These are phyloP conservation scores for Quercus agrifolia DNA, from an alignment of 306 rosid genomes.

Conservation along the genomic window DNA sequence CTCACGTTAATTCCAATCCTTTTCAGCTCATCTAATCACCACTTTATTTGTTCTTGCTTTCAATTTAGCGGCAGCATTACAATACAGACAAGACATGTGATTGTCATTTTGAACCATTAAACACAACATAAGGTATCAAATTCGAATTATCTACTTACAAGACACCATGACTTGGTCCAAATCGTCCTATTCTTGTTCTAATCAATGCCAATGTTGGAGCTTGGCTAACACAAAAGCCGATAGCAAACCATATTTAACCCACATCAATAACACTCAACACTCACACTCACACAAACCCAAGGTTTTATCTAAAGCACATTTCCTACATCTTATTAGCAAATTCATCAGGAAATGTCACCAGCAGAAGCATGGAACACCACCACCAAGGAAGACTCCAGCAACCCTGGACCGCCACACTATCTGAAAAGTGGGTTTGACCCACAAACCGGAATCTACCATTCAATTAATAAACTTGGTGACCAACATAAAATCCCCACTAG, in stretches of 20 bases:
- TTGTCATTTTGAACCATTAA: no score
- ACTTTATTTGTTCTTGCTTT: no score
- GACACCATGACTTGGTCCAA: no score
- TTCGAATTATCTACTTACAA: no score
- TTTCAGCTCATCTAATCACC: no score
- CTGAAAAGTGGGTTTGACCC: conserved; percentile 51
- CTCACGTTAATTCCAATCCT: no score
- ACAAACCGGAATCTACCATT: conserved; percentile 50
- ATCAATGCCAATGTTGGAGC: conserved; percentile 21
- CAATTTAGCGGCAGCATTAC: no score
- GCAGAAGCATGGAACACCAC: no score
- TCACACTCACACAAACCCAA: neutral
- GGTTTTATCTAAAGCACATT: neutral
- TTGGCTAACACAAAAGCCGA: neutral
- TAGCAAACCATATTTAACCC: neutral
- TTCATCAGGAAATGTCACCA: conserved; percentile 28
- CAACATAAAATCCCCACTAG: conserved; percentile 41
- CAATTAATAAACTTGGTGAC: conserved; percentile 33
- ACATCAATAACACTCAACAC: no score
- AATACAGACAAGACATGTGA: no score
- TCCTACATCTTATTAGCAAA: neutral
- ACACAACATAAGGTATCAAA: no score
- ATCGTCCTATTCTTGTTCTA: neutral
- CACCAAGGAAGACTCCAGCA: no score
- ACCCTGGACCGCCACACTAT: conserved; percentile 1